Conservation (phyloP, 225 moss, liverwort and hornwort species). For the Sphagnum tenellum region DNA sequence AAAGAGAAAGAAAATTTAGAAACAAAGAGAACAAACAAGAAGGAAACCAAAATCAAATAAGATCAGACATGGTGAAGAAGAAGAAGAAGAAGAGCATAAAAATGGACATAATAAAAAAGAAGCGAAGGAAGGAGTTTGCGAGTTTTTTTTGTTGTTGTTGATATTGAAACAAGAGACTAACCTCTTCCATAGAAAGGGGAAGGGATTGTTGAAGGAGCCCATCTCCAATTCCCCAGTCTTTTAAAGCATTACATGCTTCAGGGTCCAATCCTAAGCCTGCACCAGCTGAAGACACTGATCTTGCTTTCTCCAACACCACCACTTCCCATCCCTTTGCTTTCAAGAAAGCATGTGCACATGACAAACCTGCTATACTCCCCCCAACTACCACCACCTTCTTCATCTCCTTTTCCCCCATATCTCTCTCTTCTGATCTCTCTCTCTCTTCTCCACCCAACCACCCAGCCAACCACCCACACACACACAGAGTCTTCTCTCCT, state of each 20-base stretch:
- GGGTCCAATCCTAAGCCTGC: constrained; percentile 60
- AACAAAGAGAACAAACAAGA: too few relatives aligned
- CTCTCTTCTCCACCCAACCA: not conserved
- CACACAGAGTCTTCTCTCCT: too few relatives aligned
- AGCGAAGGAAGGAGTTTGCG: too few relatives aligned
- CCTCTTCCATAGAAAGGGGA: constrained; percentile 71
- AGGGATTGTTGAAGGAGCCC: constrained; percentile 37
- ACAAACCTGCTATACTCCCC: constrained; percentile 76
- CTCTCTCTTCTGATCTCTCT: not conserved
- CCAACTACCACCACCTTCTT: constrained; percentile 69
- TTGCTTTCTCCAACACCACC: constrained; percentile 68
- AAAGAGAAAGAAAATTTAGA: too few relatives aligned
- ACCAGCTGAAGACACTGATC: constrained; percentile 41
- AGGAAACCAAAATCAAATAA: too few relatives aligned
- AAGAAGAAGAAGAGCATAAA: too few relatives aligned
- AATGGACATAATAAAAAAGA: too few relatives aligned
- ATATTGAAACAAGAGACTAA: constrained; percentile 1
- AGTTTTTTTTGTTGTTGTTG: too few relatives aligned
- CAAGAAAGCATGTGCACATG: constrained; percentile 71
- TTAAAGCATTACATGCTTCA: constrained; percentile 53
- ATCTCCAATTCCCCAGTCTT: constrained; percentile 68
- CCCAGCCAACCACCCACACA: too few relatives aligned
- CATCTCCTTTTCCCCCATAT: constrained; percentile 5
- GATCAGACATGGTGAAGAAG: too few relatives aligned
- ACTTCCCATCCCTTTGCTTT: constrained; percentile 54